phyloP scores from a whole-genome alignment of 139 green algal genomes.

The Penium margaritaceum region DNA sequence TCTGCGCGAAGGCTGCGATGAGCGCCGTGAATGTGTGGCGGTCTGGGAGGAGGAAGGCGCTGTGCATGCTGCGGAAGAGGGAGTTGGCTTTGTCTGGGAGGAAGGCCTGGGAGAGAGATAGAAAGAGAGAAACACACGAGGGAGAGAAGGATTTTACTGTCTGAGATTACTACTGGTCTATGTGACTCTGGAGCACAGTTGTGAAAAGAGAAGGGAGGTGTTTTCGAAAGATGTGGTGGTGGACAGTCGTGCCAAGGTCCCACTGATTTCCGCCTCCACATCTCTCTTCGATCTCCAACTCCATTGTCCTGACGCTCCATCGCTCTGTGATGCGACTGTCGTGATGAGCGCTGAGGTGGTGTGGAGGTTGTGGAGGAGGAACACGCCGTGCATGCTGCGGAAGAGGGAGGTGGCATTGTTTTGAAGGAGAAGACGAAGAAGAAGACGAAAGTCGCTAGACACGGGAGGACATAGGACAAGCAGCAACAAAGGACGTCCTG shows the following conservation, averaged over 20 bases:
- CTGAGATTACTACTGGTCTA: too few relatives aligned
- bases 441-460: too few relatives aligned
- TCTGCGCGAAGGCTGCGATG: constrained; percentile 8
- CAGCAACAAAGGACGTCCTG: too few relatives aligned
- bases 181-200: background rate
- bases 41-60: constrained; percentile 1
- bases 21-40: constrained; percentile 26
- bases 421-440: too few relatives aligned
- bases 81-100: constrained; percentile 4
- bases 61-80: constrained; percentile 20
- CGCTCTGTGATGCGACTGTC: background rate
- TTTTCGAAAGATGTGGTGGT: background rate
- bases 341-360: too few relatives aligned
- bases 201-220: background rate
- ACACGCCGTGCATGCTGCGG: too few relatives aligned
- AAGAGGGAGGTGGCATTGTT: too few relatives aligned
- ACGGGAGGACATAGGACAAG: too few relatives aligned
- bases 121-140: background rate
- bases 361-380: too few relatives aligned
- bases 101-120: constrained; percentile 6
- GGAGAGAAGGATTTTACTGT: background rate
- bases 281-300: background rate
- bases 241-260: background rate
- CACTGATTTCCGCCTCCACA: background rate
- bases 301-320: background rate